phyloP scores from a whole-genome alignment of 2,329 filamentous ascomycete genomes.

The Metarhizium humberi region DNA sequence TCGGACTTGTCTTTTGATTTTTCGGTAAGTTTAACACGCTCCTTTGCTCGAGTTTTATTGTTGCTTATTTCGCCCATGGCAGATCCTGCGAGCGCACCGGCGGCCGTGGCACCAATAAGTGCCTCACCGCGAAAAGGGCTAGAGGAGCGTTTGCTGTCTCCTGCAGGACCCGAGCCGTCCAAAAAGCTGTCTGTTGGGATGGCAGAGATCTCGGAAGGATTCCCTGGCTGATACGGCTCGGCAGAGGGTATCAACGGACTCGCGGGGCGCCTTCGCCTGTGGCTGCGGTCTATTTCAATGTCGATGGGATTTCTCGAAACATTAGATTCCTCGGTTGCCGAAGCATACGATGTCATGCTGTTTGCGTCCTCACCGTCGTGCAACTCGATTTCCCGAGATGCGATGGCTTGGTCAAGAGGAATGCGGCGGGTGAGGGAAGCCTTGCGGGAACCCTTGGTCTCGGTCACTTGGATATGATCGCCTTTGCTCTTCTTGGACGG shows the following conservation, averaged over 20 bases:
- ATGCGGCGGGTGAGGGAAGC: constrained; percentile 48
- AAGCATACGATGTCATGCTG: constrained; percentile 66
- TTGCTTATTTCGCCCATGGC: constrained; percentile 32
- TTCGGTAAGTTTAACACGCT: constrained; percentile 30
- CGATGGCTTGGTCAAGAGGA: constrained; percentile 34
- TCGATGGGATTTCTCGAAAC: constrained; percentile 72
- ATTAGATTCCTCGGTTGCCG: constrained; percentile 71
- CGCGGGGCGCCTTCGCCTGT: constrained; percentile 50
- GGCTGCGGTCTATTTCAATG: constrained; percentile 68
- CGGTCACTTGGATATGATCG: constrained; percentile 81
- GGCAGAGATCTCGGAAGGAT: constrained; percentile 79
- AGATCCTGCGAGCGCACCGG: constrained; percentile 25
- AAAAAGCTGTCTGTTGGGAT: constrained; percentile 54
- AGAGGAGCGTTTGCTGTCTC: constrained; percentile 28
- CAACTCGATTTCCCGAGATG: constrained; percentile 33
- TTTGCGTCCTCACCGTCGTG: constrained; percentile 50
- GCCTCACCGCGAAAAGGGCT: constrained; percentile 32
- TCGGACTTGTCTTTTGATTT: constrained; percentile 39
- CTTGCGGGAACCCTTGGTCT: constrained; percentile 65
- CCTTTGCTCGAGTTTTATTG: constrained; percentile 35
- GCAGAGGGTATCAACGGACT: constrained; percentile 56
- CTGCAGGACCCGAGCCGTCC: constrained; percentile 43
- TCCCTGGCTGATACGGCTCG: constrained; percentile 53
- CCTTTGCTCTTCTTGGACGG: constrained; percentile 61
- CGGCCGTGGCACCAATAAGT: constrained; percentile 26